Evolutionary conservation across 805 yeast genomes (phyloP), one percentile per base, ranked within the genome.

Genomic region (Yamadazyma scolyti): DNA sequence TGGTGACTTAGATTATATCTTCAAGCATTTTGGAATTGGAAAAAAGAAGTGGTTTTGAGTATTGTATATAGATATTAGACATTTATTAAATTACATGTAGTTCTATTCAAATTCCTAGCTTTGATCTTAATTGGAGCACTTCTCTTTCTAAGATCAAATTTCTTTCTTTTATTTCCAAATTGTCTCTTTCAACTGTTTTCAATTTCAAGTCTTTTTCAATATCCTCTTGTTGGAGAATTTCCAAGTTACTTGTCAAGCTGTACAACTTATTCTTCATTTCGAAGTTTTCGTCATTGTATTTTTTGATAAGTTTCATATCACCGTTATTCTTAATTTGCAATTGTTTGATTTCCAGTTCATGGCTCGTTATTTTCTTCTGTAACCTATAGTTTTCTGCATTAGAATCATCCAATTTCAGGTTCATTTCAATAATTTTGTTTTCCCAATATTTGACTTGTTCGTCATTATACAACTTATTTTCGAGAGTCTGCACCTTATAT

Each of bases 11-110:
- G 75, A 75, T 15, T 72, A 60, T 9, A 76, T 79, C 15, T 61
- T 86, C 39, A 68, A 67, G 35, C 68, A 73, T 35, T 85, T 80
- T 48, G 97, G 96, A 0, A 64, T 89, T 39, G 95, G 95, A 3
- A 51, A 48, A 30, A 27, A 27, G 30, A 17, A 21, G 7, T 33
- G 37, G 37, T 33, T 33, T 16, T 28, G 16, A 22, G 8, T 15
- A 7, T 20, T 4, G 7, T 23, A 6, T 16, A 27, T 30, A 30
- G 9, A 30, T 30, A 22, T 22, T n/a, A n/a, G n/a, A n/a, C n/a
- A 27, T 27, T 27, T 14, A 20, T 14, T 18, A 17, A 12, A 16
- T 17, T 23, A 8, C 12, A 23, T 25, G 28, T 25, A 25, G 14
- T 11, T 33, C 24, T 34, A 40, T 32, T 32, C n/a, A 32, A 28